phyloP scores from a whole-genome alignment of 352 stramenopile genomes.

The Pythium biforme region DNA sequence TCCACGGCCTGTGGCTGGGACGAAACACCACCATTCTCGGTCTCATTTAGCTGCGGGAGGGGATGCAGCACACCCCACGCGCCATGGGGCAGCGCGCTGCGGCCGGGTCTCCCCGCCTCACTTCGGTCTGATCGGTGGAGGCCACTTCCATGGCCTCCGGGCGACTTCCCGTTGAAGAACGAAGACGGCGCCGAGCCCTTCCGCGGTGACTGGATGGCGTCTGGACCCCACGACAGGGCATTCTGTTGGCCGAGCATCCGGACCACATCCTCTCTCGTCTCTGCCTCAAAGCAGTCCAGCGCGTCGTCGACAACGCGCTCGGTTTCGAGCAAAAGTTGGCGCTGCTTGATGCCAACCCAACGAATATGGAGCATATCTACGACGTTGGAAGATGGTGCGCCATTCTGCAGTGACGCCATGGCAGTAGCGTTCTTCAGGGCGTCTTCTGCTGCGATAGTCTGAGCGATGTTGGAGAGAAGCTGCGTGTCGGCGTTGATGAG shows the following conservation, averaged over 20 bases:
- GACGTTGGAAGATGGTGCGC: not conserved
- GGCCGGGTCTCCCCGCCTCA: not conserved
- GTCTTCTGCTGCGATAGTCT: slow-evolving; percentile 59
- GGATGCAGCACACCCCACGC: slow-evolving; percentile 73
- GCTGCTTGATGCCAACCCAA: slow-evolving; percentile 74
- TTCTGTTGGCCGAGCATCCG: slow-evolving; percentile 75
- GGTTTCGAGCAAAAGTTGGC: slow-evolving; percentile 64
- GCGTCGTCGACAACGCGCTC: slow-evolving; percentile 71
- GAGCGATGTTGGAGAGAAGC: slow-evolving; percentile 57
- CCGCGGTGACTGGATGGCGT: slow-evolving; percentile 79
- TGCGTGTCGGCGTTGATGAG: slow-evolving; percentile 58
- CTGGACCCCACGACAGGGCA: slow-evolving; percentile 75
- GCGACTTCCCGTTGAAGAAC: slow-evolving; percentile 21
- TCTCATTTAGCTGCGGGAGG: slow-evolving; percentile 71
- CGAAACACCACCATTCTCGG: slow-evolving; percentile 33
- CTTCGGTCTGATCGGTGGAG: slow-evolving; percentile 14
- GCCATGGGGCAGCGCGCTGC: slow-evolving; percentile 45
- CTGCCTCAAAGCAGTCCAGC: slow-evolving; percentile 59
- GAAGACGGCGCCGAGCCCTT: slow-evolving; percentile 27
- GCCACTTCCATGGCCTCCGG: not conserved
- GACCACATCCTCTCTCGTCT: slow-evolving; percentile 62
- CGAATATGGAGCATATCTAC: slow-evolving; percentile 47
- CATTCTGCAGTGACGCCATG: slow-evolving; percentile 19
- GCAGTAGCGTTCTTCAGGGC: slow-evolving; percentile 28
- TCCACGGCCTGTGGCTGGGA: slow-evolving; percentile 30